These are phyloP conservation scores for Psilocybe sp. DNA, from an alignment of 768 basidiomycete species.

Conservation along the genomic window DNA sequence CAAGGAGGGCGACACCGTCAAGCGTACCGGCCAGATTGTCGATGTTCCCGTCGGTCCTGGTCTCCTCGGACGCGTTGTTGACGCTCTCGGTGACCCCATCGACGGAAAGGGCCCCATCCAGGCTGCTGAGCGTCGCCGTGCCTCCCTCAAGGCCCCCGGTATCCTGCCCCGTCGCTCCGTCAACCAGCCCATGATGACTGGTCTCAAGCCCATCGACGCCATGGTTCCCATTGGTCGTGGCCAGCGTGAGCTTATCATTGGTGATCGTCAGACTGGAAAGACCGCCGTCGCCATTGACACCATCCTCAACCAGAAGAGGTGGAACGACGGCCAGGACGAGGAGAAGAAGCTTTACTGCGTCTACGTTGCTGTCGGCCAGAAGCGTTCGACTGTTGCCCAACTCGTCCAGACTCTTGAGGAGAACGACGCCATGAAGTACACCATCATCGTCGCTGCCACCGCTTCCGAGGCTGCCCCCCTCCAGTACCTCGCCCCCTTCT, in stretches of 20 bases:
- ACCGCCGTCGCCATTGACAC: slow-evolving; percentile 99
- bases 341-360: slow-evolving; percentile 99
- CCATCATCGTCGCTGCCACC: slow-evolving; percentile 98
- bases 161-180: slow-evolving; percentile 99
- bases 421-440: slow-evolving; percentile 99
- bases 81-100: slow-evolving; percentile 99
- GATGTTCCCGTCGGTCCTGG: slow-evolving; percentile 98
- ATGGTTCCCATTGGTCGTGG: slow-evolving; percentile 99
- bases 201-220: slow-evolving; percentile 99
- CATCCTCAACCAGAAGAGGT: slow-evolving; percentile 99
- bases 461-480: slow-evolving; percentile 99
- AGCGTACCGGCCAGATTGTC: slow-evolving; percentile 99
- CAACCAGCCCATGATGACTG: slow-evolving; percentile 99
- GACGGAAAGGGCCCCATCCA: slow-evolving; percentile 99
- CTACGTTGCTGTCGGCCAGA: slow-evolving; percentile 99
- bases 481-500: slow-evolving; percentile 99
- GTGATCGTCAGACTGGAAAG: slow-evolving; percentile 99
- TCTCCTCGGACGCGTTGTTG: slow-evolving; percentile 98
- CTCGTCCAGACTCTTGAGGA: slow-evolving; percentile 99
- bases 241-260: slow-evolving; percentile 99
- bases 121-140: slow-evolving; percentile 91
- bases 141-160: slow-evolving; percentile 98
- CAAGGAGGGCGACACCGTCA: slow-evolving; percentile 99
- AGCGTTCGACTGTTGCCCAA: slow-evolving; percentile 99
- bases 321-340: slow-evolving; percentile 98